These are phyloP conservation scores for Aspergillus sp. DNA, from an alignment of 2,329 filamentous ascomycete genomes.

Conservation along the genomic window DNA sequence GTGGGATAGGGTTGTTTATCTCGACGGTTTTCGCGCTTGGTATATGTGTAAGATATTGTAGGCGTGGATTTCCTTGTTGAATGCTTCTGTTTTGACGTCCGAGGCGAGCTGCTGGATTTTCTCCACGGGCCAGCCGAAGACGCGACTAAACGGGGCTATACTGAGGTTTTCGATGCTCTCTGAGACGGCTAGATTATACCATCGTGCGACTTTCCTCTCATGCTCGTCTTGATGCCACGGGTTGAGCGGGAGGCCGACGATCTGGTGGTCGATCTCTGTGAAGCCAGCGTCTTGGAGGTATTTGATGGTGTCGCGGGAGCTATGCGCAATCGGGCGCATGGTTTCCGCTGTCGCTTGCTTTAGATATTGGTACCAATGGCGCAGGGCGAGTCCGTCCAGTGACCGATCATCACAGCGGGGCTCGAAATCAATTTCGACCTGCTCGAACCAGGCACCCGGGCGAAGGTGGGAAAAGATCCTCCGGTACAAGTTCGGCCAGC, in stretches of 20 bases:
- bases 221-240: slow-evolving; percentile 67
- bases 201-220: slow-evolving; percentile 69
- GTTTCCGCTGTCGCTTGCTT: slow-evolving; percentile 66
- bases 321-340: slow-evolving; percentile 66
- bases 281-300: slow-evolving; percentile 72
- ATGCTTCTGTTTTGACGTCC: slow-evolving; percentile 67
- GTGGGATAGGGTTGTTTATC: slow-evolving; percentile 5
- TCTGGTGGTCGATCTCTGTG: slow-evolving; percentile 71
- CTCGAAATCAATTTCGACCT: slow-evolving; percentile 83
- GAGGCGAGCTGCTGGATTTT: slow-evolving; percentile 64
- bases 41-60: slow-evolving; percentile 61
- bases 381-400: slow-evolving; percentile 56
- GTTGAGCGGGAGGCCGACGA: slow-evolving; percentile 70
- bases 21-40: slow-evolving; percentile 39
- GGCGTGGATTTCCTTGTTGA: slow-evolving; percentile 65
- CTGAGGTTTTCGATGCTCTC: slow-evolving; percentile 73
- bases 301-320: slow-evolving; percentile 56
- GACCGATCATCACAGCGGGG: slow-evolving; percentile 70
- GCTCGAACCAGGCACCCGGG: slow-evolving; percentile 77
- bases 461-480: slow-evolving; percentile 72
- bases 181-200: slow-evolving; percentile 78
- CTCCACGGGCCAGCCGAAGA: slow-evolving; percentile 60
- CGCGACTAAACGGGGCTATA: slow-evolving; percentile 69
- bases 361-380: slow-evolving; percentile 69
- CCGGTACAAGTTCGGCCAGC: slow-evolving; percentile 73